Base-by-base conservation (phyloP, 2,329 filamentous ascomycete species). In the Achaetomium macrosporum region DNA sequence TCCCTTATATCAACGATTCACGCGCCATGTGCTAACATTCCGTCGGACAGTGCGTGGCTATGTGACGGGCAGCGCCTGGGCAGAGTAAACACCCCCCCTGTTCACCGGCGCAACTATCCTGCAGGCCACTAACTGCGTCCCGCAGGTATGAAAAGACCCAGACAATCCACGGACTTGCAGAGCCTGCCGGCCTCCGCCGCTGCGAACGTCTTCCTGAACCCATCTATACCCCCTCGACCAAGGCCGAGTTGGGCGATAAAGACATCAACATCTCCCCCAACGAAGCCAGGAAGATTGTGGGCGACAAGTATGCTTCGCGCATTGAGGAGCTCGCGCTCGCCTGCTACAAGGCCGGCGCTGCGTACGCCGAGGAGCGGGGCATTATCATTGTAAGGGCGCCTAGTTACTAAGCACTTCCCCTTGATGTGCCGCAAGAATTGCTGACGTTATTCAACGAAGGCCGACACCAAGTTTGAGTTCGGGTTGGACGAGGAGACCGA, bases 261-360 rank as follows among this genome's bases (percentile, higher is more conserved):
- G 79, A 96, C 68, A 87, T 92, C 71, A 96, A 96, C 72, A 95
- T 96, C 61, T 80, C 82, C 53, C 86, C 84, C 0, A 83, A 83
- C 50, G 71, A 82, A 63, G 84, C 83, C 61, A 74, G 67, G 47
- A 71, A 76, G 62, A 80, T 90, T 60, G 77, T 88, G 7, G 85
- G 87, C 50, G 75, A 79, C 45, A 74, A 76, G 43, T 80, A 87
- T 62, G 87, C 86, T 6, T 71, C 72, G 20, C 77, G 75, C 56
- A 82, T 92, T 56, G 83, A 87, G 67, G 72, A 79, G 57, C 74
- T 88, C 13, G 79, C 82, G 9, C 66, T 90, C 43, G 66, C 76
- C 53, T 74, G 88, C 35, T 91, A 90, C 74, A 73, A 65, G 33
- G 71, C 72, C 31, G 87, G 82, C 0, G 76, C 80, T 25, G 78